Base-by-base conservation (phyloP, 306 rosid species). In the Lathyrus sativus region DNA sequence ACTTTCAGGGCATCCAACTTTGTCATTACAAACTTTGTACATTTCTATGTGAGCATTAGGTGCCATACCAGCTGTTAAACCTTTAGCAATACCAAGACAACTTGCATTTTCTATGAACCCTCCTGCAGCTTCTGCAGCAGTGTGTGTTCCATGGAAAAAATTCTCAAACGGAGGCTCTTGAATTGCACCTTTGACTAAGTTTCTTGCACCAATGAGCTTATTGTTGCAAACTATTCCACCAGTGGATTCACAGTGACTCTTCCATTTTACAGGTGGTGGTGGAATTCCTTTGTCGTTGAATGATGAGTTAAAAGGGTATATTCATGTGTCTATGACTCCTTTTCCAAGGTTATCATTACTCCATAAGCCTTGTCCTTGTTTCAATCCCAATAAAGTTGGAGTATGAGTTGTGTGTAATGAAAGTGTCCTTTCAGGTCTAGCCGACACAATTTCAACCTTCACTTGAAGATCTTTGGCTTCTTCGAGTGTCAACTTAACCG, bases 141-240 rank as follows among this genome's bases (percentile, higher is more conserved):
- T 87, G 84, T 91, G 96, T 0, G 96, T 85, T n/a, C 98, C 96
- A 7, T 87, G 98, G 7, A 87, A 86, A 3, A 75, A 70, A 3
- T 71, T 24, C 4, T 91, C 98, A 3, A 63, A 28, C 10, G 98
- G 95, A 26, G 79, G 81, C 48, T 69, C 74, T 11, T 58, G 44
- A 4, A 0, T 3, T 26, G 80, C 48, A 11, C 1, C 68, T 17
- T 67, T 77, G 8, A 75, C 3, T 2, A n/a, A n/a, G n/a, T n/a
- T n/a, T n/a, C n/a, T n/a, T n/a, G n/a, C n/a, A n/a, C n/a, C n/a
- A n/a, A n/a, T n/a, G n/a, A n/a, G n/a, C n/a, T n/a, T n/a, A n/a
- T n/a, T n/a, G n/a, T n/a, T n/a, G n/a, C n/a, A n/a, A 91, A 59
- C 48, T 2, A 66, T 63, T 8, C 54, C 9, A 10, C 78, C 86